Conservation (phyloP, 805 yeast species). For the Ogataea angusta region DNA sequence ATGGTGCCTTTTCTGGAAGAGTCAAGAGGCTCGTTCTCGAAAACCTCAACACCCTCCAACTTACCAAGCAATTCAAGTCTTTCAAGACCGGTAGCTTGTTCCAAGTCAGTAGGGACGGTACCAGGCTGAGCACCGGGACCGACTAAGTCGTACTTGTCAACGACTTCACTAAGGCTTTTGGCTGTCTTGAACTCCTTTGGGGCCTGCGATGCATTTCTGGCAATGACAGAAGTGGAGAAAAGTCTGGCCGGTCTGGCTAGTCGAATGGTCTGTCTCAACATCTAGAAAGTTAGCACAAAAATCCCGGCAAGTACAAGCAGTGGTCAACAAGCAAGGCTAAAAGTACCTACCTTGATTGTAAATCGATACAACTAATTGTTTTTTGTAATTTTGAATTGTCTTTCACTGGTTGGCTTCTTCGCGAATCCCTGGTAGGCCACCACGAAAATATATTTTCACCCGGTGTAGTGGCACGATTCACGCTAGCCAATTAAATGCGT, state of each 20-base stretch:
- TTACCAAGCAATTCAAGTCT: conserved; percentile 93
- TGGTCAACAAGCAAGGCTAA: neutral
- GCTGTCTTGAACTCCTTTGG: conserved; percentile 59
- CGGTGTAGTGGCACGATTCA: conserved; percentile 13
- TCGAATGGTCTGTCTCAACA: conserved; percentile 39
- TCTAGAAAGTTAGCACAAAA: conserved; percentile 11
- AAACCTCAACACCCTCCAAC: conserved; percentile 91
- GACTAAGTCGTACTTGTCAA: conserved; percentile 70
- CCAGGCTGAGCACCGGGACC: conserved; percentile 89
- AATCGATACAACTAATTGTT: conserved; percentile 5
- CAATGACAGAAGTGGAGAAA: conserved; percentile 31
- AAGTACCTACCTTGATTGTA: conserved; percentile 7
- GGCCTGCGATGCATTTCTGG: conserved; percentile 25
- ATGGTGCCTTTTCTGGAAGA: conserved; percentile 88
- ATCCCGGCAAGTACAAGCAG: too few species aligned
- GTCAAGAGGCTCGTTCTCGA: conserved; percentile 85
- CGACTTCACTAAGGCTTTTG: conserved; percentile 67
- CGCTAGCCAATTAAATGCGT: conserved; percentile 17
- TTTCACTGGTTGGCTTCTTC: conserved; percentile 9
- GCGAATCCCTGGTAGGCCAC: conserved; percentile 5
- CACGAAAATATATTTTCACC: conserved; percentile 1
- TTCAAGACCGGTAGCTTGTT: conserved; percentile 98
- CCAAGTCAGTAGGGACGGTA: conserved; percentile 86
- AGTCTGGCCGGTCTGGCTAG: conserved; percentile 34
- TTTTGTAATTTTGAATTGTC: conserved; percentile 8